Conservation (phyloP, 2,329 filamentous ascomycete genomes). For the Sporothrix luriei region DNA sequence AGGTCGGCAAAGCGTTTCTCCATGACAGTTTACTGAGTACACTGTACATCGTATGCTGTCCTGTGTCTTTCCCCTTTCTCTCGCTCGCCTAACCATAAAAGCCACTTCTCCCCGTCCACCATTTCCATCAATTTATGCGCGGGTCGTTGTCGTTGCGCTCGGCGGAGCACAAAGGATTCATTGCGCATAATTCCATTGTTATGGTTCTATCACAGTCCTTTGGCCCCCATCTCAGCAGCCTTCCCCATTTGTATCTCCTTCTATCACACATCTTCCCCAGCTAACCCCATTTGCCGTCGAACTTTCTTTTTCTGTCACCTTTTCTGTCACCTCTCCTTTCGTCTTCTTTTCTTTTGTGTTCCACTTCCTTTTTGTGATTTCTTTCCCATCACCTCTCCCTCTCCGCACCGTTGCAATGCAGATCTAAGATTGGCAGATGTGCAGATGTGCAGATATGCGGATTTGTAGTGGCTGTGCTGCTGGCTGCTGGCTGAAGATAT, state of each 20-base stretch:
- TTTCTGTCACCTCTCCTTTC: not conserved
- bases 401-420: conserved; percentile 3
- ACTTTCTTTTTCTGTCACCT: not conserved
- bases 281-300: not conserved
- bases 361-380: no score
- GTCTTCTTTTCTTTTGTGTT: not conserved
- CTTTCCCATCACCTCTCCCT: not conserved
- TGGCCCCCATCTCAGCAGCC: not conserved
- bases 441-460: not conserved
- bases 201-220: not conserved
- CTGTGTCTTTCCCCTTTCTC: not conserved
- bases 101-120: conserved; percentile 20
- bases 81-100: not conserved
- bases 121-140: not conserved
- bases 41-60: no score
- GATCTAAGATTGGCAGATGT: not conserved
- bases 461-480: not conserved
- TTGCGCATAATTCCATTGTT: not conserved
- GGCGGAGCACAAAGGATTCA: no score
- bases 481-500: no score
- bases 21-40: no score
- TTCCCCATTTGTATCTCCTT: not conserved
- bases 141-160: conserved; percentile 3
- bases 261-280: conserved; percentile 1
- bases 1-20: no score